A percentile compares a stretch with the other conserved stretches of the same genome.
These are phyloP conservation scores for Kwoniella sp. DNA, from an alignment of 768 basidiomycete species.

Conservation along the genomic window DNA sequence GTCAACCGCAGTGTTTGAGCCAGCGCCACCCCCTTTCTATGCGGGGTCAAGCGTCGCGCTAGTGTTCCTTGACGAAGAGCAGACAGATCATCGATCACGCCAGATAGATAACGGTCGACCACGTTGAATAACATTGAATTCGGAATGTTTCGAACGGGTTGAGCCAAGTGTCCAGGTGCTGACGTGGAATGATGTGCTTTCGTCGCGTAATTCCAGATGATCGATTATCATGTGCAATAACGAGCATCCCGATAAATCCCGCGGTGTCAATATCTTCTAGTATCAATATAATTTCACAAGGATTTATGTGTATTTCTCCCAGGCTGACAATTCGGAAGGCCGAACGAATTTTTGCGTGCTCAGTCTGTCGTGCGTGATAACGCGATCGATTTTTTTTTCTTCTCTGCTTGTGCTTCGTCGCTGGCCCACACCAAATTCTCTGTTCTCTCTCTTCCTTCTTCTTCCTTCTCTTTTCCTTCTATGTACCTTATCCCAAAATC, in stretches of 20 bases:
- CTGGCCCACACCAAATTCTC: not conserved
- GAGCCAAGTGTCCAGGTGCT: not conserved
- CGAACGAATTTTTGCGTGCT: constrained; percentile 3
- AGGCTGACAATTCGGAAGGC: not conserved
- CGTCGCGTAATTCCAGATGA: not conserved
- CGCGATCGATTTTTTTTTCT: not conserved
- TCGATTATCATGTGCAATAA: not conserved
- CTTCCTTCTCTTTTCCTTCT: not conserved
- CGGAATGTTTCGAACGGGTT: not conserved
- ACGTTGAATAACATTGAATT: not conserved
- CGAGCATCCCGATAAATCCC: not conserved
- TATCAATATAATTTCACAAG: not conserved
- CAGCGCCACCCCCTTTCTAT: constrained; percentile 1
- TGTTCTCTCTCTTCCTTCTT: not conserved
- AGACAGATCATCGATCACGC: not conserved
- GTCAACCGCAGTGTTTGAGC: not conserved
- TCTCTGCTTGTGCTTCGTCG: not conserved
- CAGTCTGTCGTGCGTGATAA: not conserved
- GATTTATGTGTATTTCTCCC: not conserved
- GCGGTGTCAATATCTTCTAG: not conserved
- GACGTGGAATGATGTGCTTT: constrained; percentile 1
- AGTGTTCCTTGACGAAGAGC: too few relatives aligned
- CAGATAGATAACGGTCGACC: not conserved
- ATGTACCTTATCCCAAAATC: not conserved
- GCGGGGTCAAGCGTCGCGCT: not conserved